Conservation (phyloP, 371 early-diverging fungal species). For the Polyrhizophydium stewartii region DNA sequence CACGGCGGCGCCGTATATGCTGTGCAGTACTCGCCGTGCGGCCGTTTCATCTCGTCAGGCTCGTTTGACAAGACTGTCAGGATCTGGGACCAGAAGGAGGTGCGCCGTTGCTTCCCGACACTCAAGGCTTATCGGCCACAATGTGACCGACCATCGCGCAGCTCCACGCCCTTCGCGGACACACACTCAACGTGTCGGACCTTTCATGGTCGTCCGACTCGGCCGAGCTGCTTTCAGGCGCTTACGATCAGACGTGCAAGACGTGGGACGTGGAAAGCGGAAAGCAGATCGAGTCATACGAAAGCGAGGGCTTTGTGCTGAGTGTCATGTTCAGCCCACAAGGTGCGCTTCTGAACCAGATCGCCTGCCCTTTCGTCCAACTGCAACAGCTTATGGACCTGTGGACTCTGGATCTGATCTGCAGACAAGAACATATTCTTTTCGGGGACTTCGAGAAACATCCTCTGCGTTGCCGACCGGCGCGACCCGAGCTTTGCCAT, state of each 20-base stretch:
- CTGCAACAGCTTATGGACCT: not conserved
- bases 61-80: slow-evolving; percentile 88
- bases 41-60: slow-evolving; percentile 75
- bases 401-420: not conserved
- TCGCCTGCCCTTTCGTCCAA: not conserved
- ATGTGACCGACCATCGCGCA: slow-evolving; percentile 1
- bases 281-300: slow-evolving; percentile 59
- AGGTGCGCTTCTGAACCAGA: too few species aligned
- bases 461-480: slow-evolving; percentile 65
- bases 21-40: slow-evolving; percentile 78
- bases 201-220: slow-evolving; percentile 75
- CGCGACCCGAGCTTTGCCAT: slow-evolving; percentile 43
- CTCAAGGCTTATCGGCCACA: too few species aligned
- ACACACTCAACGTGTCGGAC: slow-evolving; percentile 79
- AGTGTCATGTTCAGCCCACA: slow-evolving; percentile 75
- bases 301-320: slow-evolving; percentile 80
- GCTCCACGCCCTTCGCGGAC: slow-evolving; percentile 53
- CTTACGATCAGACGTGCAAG: slow-evolving; percentile 80
- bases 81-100: slow-evolving; percentile 86
- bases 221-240: slow-evolving; percentile 67
- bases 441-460: slow-evolving; percentile 73
- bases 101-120: slow-evolving; percentile 10
- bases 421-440: slow-evolving; percentile 70
- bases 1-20: slow-evolving; percentile 84
- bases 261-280: slow-evolving; percentile 77